Percentiles rank a stretch among this genome's conserved stretches.
Evolutionary conservation across 2,329 filamentous ascomycete species (phyloP).

Genomic region (Apiospora pterosperma): DNA sequence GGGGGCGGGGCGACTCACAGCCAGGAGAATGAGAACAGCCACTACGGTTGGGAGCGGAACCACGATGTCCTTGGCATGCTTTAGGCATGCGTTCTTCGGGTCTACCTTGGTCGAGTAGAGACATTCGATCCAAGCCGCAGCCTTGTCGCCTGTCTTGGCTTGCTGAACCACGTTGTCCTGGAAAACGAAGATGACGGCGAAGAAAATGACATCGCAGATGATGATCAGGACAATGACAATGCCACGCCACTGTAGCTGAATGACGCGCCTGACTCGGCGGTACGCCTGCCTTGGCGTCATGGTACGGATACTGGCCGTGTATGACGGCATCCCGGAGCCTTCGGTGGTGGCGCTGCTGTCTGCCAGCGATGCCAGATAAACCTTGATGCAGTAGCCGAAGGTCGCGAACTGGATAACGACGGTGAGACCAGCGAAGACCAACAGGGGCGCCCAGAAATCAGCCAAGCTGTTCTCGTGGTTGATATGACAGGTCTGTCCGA

Average conservation of each 20-base stretch:
- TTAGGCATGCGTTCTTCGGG: slow-evolving; percentile 60
- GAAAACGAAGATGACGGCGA: slow-evolving; percentile 86
- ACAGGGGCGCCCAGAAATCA: slow-evolving; percentile 84
- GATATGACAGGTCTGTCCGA: slow-evolving; percentile 89
- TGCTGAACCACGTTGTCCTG: slow-evolving; percentile 70
- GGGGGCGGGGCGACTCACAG: slow-evolving; percentile 51
- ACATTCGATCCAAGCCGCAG: slow-evolving; percentile 68
- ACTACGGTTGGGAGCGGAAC: slow-evolving; percentile 74
- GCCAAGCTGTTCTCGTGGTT: slow-evolving; percentile 82
- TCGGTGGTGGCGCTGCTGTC: slow-evolving; percentile 70
- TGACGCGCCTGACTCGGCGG: slow-evolving; percentile 77
- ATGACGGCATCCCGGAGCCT: slow-evolving; percentile 70
- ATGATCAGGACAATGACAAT: slow-evolving; percentile 89
- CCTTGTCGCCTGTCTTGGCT: slow-evolving; percentile 50
- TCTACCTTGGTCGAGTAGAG: slow-evolving; percentile 56
- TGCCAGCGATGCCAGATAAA: slow-evolving; percentile 81
- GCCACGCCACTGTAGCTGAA: slow-evolving; percentile 91
- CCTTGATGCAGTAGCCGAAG: slow-evolving; percentile 84
- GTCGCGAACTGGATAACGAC: slow-evolving; percentile 68
- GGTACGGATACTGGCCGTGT: slow-evolving; percentile 70
- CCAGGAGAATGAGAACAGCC: slow-evolving; percentile 78
- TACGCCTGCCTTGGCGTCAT: slow-evolving; percentile 85
- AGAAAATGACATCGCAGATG: slow-evolving; percentile 88
- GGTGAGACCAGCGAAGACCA: slow-evolving; percentile 62
- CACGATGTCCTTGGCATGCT: slow-evolving; percentile 57